A percentile compares a stretch with the other conserved stretches of the same genome.
These are phyloP conservation scores for Cordyceps farinosa DNA, from an alignment of 2,329 filamentous ascomycete species.

Conservation along the genomic window DNA sequence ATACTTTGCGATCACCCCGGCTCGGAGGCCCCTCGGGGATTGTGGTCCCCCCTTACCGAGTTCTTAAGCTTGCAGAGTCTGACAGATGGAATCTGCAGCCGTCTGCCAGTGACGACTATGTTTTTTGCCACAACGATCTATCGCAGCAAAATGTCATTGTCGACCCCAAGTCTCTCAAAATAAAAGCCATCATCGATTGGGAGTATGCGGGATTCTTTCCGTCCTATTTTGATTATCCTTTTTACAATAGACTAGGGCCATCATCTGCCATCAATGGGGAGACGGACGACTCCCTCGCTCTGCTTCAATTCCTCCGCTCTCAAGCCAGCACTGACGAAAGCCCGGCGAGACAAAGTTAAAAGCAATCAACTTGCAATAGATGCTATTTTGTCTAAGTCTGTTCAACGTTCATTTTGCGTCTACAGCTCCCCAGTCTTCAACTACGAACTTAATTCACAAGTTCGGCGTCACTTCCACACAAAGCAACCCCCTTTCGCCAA, in stretches of 20 bases:
- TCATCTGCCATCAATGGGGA: constrained; percentile 20
- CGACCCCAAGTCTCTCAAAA: constrained; percentile 26
- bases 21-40: constrained; percentile 31
- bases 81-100: constrained; percentile 25
- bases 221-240: constrained; percentile 29
- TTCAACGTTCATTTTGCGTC: too few relatives aligned
- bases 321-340: neutral
- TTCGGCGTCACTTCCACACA: too few relatives aligned
- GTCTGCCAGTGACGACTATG: constrained; percentile 21
- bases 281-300: constrained; percentile 17
- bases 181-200: constrained; percentile 35
- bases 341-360: neutral
- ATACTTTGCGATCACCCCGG: constrained; percentile 26
- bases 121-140: constrained; percentile 23
- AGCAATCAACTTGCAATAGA: too few relatives aligned
- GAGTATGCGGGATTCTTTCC: constrained; percentile 36
- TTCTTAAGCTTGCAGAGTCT: constrained; percentile 24
- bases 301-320: constrained; percentile 18
- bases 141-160: constrained; percentile 20
- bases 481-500: too few relatives aligned
- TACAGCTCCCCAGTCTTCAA: too few relatives aligned
- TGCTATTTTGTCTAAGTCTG: constrained; percentile 23
- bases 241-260: constrained; percentile 24
- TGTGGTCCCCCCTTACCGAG: constrained; percentile 30
- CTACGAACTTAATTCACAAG: too few relatives aligned